A percentile compares a stretch with the other conserved stretches of the same genome.
Conservation (phyloP, 2,329 filamentous ascomycete species). For the Microcyclosporella mali region DNA sequence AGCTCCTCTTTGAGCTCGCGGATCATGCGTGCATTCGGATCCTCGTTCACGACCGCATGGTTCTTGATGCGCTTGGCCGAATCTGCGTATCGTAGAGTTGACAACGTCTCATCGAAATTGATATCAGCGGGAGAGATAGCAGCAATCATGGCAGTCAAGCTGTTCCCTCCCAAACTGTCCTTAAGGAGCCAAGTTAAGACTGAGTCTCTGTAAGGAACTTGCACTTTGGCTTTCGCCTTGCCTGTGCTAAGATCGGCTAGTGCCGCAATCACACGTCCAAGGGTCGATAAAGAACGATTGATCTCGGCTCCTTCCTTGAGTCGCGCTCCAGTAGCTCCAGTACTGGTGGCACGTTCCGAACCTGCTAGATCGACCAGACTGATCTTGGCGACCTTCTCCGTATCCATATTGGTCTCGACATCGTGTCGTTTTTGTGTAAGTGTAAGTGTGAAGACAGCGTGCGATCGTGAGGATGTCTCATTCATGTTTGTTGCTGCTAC, state of each 20-base stretch:
- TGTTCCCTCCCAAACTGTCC: slow-evolving; percentile 94
- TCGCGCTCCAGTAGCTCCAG: slow-evolving; percentile 88
- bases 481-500: slow-evolving; percentile 99
- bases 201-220: slow-evolving; percentile 96
- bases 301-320: slow-evolving; percentile 98
- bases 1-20: slow-evolving; percentile 94
- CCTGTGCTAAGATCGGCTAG: slow-evolving; percentile 81
- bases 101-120: slow-evolving; percentile 96
- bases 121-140: slow-evolving; percentile 97
- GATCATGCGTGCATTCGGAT: slow-evolving; percentile 98
- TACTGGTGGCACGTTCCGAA: slow-evolving; percentile 95
- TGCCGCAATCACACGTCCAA: slow-evolving; percentile 94
- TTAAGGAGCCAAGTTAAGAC: slow-evolving; percentile 95
- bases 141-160: slow-evolving; percentile 99
- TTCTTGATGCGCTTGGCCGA: slow-evolving; percentile 99
- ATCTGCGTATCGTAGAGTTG: slow-evolving; percentile 91
- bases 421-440: slow-evolving; percentile 91
- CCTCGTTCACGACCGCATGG: slow-evolving; percentile 97
- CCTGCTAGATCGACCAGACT: slow-evolving; percentile 95
- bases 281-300: slow-evolving; percentile 90
- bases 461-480: slow-evolving; percentile 95
- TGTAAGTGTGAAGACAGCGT: slow-evolving; percentile 95
- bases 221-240: slow-evolving; percentile 73
- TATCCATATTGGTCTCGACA: slow-evolving; percentile 88
- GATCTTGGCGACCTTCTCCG: slow-evolving; percentile 97